Evolutionary conservation across 129 eudicot species (phyloP).

Genomic region (Flaveria ramosissima): DNA sequence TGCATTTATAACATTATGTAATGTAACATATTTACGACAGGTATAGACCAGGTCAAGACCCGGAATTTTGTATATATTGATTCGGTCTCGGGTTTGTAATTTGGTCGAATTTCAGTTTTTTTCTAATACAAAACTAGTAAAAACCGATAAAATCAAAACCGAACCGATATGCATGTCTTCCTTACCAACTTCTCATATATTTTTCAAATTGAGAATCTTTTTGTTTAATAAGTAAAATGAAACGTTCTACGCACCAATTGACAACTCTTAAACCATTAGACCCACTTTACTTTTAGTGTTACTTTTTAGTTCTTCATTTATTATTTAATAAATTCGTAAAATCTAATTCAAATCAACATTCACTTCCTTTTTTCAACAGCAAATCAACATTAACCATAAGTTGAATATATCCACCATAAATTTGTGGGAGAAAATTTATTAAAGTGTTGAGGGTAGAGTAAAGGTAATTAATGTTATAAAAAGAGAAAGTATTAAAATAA

Average conservation of each 20-base stretch:
- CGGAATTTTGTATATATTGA: neutral
- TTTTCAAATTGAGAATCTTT: neutral
- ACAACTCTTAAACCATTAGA: neutral
- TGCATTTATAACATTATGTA: too few relatives aligned
- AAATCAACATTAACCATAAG: too few relatives aligned
- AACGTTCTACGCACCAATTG: neutral
- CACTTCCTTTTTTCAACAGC: too few relatives aligned
- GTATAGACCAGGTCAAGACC: neutral
- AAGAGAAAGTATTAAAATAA: neutral
- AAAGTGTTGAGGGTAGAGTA: neutral
- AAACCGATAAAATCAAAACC: neutral
- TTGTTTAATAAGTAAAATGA: neutral
- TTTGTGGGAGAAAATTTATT: neutral
- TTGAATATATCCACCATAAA: neutral
- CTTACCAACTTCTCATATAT: neutral
- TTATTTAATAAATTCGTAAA: too few relatives aligned
- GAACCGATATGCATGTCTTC: neutral
- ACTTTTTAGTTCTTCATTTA: neutral
- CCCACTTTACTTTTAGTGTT: neutral
- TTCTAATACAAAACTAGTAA: too few relatives aligned
- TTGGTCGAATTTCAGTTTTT: neutral
- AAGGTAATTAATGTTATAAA: neutral
- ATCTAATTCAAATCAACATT: too few relatives aligned
- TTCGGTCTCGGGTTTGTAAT: neutral
- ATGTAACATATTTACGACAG: neutral